Conservation (phyloP, 805 yeast species). For the Alloascoidea africana region DNA sequence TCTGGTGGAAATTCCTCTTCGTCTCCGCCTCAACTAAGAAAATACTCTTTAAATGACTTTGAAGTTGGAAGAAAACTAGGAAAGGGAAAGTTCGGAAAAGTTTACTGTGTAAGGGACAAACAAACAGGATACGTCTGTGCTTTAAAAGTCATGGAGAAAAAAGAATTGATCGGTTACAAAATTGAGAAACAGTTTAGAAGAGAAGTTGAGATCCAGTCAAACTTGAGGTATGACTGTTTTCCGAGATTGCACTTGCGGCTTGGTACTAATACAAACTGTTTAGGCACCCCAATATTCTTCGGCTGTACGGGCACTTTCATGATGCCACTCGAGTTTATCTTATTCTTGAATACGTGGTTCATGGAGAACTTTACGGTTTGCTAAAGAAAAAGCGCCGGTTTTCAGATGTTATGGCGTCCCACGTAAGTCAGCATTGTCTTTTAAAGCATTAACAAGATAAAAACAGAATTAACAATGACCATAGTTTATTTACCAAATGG, state of each 20-base stretch:
- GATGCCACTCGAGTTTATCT: constrained; percentile 71
- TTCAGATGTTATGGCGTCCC: constrained; percentile 58
- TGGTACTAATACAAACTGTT: neutral
- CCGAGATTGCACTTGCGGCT: neutral
- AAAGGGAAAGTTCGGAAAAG: constrained; percentile 88
- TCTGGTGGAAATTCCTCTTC: too few relatives aligned
- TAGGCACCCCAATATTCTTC: constrained; percentile 69
- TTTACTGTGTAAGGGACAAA: constrained; percentile 74
- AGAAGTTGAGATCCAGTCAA: constrained; percentile 83
- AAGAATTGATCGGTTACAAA: constrained; percentile 57
- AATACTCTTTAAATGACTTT: constrained; percentile 44
- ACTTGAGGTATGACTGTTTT: constrained; percentile 20
- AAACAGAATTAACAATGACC: neutral
- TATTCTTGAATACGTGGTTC: constrained; percentile 68
- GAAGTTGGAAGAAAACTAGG: constrained; percentile 83
- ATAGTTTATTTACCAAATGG: constrained; percentile 64
- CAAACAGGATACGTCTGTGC: constrained; percentile 74
- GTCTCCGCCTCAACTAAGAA: too few relatives aligned
- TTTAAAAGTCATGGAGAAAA: constrained; percentile 78
- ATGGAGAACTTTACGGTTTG: constrained; percentile 76
- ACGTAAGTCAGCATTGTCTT: too few relatives aligned
- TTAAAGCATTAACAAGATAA: too few relatives aligned
- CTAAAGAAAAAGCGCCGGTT: constrained; percentile 55
- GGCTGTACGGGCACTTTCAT: constrained; percentile 73
- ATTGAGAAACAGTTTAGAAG: constrained; percentile 78